These are phyloP conservation scores for Stropharia rugosoannulata DNA, from an alignment of 768 basidiomycete genomes.

Conservation along the genomic window DNA sequence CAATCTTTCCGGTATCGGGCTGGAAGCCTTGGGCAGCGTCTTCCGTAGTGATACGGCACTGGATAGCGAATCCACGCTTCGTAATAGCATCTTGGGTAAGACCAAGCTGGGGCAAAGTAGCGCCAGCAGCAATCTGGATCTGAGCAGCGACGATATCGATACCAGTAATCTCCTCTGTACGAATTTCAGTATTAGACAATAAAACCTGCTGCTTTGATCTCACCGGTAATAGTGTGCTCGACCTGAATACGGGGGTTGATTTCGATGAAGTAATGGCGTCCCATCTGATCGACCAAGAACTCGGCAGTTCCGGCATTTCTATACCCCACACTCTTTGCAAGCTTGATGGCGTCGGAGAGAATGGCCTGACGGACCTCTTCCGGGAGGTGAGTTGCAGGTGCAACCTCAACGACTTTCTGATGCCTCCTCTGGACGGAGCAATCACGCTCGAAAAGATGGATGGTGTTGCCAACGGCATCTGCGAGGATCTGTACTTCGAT, in stretches of 20 bases:
- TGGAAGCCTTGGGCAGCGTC: conserved; percentile 92
- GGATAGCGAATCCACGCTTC: conserved; percentile 96
- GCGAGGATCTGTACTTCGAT: conserved; percentile 97
- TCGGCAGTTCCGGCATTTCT: conserved; percentile 98
- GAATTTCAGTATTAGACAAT: neutral
- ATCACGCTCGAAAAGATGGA: conserved; percentile 98
- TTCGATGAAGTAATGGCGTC: conserved; percentile 98
- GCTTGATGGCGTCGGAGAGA: conserved; percentile 86
- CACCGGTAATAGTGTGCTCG: conserved; percentile 98
- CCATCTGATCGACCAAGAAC: conserved; percentile 96
- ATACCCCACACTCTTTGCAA: conserved; percentile 92
- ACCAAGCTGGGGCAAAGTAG: conserved; percentile 91
- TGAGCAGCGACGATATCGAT: conserved; percentile 99
- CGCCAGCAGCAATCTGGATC: conserved; percentile 99
- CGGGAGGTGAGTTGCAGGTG: conserved; percentile 91
- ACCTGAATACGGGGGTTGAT: conserved; percentile 99
- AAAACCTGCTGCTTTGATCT: conserved; percentile 18
- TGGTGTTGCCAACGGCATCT: conserved; percentile 88
- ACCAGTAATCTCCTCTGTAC: conserved; percentile 95
- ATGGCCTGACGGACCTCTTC: conserved; percentile 91
- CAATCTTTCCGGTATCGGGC: conserved; percentile 98
- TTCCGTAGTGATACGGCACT: conserved; percentile 98
- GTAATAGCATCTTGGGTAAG: conserved; percentile 94
- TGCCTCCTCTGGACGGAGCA: conserved; percentile 98
- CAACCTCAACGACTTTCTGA: conserved; percentile 99